A percentile compares a stretch with the other conserved stretches of the same genome.
Conservation (phyloP, 345 rosid species). For the Salix exigua region DNA sequence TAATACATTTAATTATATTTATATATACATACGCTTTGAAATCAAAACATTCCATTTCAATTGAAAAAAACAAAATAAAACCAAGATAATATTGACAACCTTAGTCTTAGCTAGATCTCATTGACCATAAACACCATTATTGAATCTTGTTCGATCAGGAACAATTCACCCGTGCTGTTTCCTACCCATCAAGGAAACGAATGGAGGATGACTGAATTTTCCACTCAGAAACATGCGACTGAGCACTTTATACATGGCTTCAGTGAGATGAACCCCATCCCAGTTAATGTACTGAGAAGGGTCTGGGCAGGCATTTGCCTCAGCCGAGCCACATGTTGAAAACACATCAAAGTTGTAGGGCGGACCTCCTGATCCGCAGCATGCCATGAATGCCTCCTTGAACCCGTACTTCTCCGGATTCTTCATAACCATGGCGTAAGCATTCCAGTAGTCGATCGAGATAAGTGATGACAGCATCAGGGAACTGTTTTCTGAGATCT, state of each 20-base stretch:
- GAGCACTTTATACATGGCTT: slow-evolving; percentile 69
- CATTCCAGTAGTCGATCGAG: slow-evolving; percentile 87
- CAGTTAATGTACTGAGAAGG: slow-evolving; percentile 71
- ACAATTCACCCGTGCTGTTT: slow-evolving; percentile 19
- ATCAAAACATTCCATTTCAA: too few relatives aligned
- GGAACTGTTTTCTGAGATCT: slow-evolving; percentile 55
- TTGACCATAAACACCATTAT: not conserved
- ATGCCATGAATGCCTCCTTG: slow-evolving; percentile 65
- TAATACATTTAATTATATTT: too few relatives aligned
- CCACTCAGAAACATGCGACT: slow-evolving; percentile 61
- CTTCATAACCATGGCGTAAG: slow-evolving; percentile 50
- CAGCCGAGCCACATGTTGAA: slow-evolving; percentile 53
- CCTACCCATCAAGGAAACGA: slow-evolving; percentile 43
- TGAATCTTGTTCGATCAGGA: not conserved
- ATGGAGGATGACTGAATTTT: slow-evolving; percentile 55
- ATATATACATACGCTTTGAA: too few relatives aligned
- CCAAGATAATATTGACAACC: too few relatives aligned
- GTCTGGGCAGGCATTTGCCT: slow-evolving; percentile 40
- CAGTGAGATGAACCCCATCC: slow-evolving; percentile 98
- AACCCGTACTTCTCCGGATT: slow-evolving; percentile 53
- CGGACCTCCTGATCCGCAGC: slow-evolving; percentile 74
- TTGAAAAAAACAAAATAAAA: too few relatives aligned
- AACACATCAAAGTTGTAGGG: slow-evolving; percentile 61
- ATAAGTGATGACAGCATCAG: slow-evolving; percentile 52
- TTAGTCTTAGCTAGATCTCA: not conserved